Percentiles rank a stretch among this genome's conserved stretches.
Evolutionary conservation across 768 basidiomycete species (phyloP).

Genomic region (Rubroboletus satanas): DNA sequence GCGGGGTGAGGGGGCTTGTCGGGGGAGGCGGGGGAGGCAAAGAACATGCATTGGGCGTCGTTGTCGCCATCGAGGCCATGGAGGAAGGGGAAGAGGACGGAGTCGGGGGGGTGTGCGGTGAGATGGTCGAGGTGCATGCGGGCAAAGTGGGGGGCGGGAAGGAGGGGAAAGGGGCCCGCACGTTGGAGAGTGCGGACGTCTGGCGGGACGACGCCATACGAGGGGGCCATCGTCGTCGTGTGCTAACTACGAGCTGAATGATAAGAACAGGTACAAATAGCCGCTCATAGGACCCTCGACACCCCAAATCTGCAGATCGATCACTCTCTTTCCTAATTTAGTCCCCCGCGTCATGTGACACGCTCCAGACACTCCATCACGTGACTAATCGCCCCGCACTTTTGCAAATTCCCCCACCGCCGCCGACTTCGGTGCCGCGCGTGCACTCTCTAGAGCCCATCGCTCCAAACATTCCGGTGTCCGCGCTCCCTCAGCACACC

Average conservation of each 20-base stretch:
- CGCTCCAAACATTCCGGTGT: conserved; percentile 57
- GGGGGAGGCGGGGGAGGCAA: conserved; percentile 34
- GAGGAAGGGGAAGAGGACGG: conserved; percentile 81
- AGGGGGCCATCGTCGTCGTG: conserved; percentile 14
- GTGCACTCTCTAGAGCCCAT: conserved; percentile 36
- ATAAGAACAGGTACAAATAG: conserved; percentile 27
- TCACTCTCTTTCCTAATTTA: conserved; percentile 2
- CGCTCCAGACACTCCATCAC: conserved; percentile 14
- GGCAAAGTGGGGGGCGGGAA: conserved; percentile 50
- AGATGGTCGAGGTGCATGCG: conserved; percentile 60
- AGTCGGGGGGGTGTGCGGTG: conserved; percentile 71
- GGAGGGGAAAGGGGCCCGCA: conserved; percentile 25
- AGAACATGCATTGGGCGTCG: conserved; percentile 77
- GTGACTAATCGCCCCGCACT: conserved; percentile 18
- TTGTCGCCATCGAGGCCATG: conserved; percentile 85
- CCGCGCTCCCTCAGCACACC: conserved; percentile 57
- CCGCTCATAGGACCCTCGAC: conserved; percentile 9
- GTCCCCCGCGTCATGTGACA: conserved; percentile 17
- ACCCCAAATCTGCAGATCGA: conserved; percentile 20
- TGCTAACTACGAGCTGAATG: neutral
- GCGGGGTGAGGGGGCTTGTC: no score
- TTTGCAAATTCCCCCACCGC: conserved; percentile 22
- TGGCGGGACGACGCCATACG: conserved; percentile 24
- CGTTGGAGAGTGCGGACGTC: neutral
- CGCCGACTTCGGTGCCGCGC: conserved; percentile 20